Evolutionary conservation across 129 eudicot species (phyloP), one percentile per base, ranked within the genome.

Genomic region (Saposhnikovia divaricata): DNA sequence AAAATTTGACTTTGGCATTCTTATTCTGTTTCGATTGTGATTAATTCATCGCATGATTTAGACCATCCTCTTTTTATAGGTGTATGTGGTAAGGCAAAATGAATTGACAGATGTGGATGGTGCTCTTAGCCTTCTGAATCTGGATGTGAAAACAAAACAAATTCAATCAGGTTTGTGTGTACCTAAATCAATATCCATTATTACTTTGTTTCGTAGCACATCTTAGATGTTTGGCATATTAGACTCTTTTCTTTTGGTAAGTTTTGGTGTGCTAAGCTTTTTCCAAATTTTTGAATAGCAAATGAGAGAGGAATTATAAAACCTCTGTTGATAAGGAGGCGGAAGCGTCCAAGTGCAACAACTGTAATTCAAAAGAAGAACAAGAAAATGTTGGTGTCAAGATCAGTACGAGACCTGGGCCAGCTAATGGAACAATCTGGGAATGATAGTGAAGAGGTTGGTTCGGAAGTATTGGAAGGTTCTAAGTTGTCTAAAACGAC

Each of bases 51-150:
- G 46, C 27, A 12, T 45, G 25, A 16, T 45, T 66, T 21, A 18
- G 43, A 44, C 45, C 46, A 40, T 61, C 38, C 31, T 68, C 79
- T 40, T 82, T 77, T 80, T 81, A 34, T 81, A 91, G 93, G 86
- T 89, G 66, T 89, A 84, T 74, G 81, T 89, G 37, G 68, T 89
- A 77, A 87, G 96, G 84, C 86, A 86, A 76, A 80, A 89, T 46
- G 90, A 84, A 81, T 55, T 81, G 53, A 86, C 75, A 14, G 93
- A 89, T 45, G 91, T 82, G n/a, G 93, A 91, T 83, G 91, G 88
- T 81, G 90, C 87, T 82, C 82, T 66, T 70, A 80, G 84, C 81
- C 87, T 91, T 72, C 65, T 84, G 12, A 85, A 82, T 79, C 78
- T 77, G 57, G 90, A 86, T 69, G 77, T 81, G 9, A 79, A 74